These are phyloP conservation scores for Friedmanniomyces endolithicus DNA, from an alignment of 495 filamentous ascomycete genomes.

Conservation along the genomic window DNA sequence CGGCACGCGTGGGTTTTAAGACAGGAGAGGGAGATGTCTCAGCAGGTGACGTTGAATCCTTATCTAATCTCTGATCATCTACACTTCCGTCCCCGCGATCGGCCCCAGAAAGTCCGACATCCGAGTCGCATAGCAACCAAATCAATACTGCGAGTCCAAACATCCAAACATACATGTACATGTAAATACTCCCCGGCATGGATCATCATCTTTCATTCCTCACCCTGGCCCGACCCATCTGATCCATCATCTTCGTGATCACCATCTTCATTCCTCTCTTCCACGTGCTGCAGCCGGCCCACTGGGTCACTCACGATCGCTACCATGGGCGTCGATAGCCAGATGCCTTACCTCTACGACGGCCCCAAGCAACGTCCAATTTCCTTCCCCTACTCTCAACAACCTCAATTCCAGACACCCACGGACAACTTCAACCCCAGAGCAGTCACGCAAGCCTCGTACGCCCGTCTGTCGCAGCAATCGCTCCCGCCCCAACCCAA, in stretches of 20 bases:
- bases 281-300: background rate
- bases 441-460: slow-evolving; percentile 63
- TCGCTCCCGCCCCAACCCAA: slow-evolving; percentile 39
- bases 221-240: background rate
- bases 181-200: background rate
- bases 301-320: background rate
- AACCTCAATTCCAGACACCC: background rate
- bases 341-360: slow-evolving; percentile 67
- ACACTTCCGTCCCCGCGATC: too few relatives aligned
- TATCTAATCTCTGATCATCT: too few relatives aligned
- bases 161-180: background rate
- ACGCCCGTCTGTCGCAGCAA: slow-evolving; percentile 1
- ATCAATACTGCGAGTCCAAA: background rate
- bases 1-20: too few relatives aligned
- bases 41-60: too few relatives aligned
- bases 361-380: slow-evolving; percentile 36
- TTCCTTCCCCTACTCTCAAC: slow-evolving; percentile 38
- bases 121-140: background rate
- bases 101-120: too few relatives aligned
- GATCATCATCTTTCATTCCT: slow-evolving; percentile 1
- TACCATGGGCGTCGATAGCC: slow-evolving; percentile 36
- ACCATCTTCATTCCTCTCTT: background rate
- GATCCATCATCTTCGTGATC: too few relatives aligned
- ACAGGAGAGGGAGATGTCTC: too few relatives aligned
- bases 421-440: slow-evolving; percentile 60